Percentiles rank a stretch among this genome's conserved stretches.
Evolutionary conservation across 1,284 basidiomycete species (phyloP).

Genomic region (Malassezia nana): DNA sequence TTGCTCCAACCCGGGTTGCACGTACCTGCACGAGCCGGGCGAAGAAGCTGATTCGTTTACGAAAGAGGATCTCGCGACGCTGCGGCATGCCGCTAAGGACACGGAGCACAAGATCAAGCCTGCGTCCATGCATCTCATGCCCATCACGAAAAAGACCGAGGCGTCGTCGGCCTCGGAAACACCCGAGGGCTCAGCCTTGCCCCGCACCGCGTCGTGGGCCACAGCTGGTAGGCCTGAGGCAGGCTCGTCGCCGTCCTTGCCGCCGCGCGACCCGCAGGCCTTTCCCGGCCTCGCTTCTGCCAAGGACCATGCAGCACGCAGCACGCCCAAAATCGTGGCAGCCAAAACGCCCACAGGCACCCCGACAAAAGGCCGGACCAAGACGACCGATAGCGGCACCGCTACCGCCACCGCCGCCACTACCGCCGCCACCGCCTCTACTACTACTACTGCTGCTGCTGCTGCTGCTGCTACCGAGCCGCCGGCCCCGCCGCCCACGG

Average conservation of each 20-base stretch:
- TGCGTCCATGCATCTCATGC: conserved; percentile 25
- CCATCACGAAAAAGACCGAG: conserved; percentile 24
- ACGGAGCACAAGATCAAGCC: conserved; percentile 45
- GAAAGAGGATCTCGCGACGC: conserved; percentile 44
- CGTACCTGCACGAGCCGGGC: conserved; percentile 93
- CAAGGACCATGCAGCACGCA: conserved; percentile 24
- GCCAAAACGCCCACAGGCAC: conserved; percentile 16
- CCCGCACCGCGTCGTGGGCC: conserved; percentile 46
- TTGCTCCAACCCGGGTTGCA: conserved; percentile 80
- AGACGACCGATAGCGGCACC: no score
- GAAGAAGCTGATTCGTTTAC: conserved; percentile 85
- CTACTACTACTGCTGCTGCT: no score
- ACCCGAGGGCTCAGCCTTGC: conserved; percentile 32
- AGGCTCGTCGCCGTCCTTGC: not conserved
- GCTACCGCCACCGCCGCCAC: no score
- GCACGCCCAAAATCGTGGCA: conserved; percentile 19
- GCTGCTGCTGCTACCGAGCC: not conserved
- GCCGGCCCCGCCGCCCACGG: not conserved
- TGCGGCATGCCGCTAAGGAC: conserved; percentile 46
- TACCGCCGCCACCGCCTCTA: no score
- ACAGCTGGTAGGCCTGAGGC: conserved; percentile 1
- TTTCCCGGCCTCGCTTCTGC: conserved; percentile 24
- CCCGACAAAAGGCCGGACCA: not conserved
- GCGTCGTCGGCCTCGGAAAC: conserved; percentile 3
- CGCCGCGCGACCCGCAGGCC: conserved; percentile 18